Evolutionary conservation across 2,329 filamentous ascomycete species (phyloP), one percentile per base, ranked within the genome.

Genomic region (Pyricularia sp.): DNA sequence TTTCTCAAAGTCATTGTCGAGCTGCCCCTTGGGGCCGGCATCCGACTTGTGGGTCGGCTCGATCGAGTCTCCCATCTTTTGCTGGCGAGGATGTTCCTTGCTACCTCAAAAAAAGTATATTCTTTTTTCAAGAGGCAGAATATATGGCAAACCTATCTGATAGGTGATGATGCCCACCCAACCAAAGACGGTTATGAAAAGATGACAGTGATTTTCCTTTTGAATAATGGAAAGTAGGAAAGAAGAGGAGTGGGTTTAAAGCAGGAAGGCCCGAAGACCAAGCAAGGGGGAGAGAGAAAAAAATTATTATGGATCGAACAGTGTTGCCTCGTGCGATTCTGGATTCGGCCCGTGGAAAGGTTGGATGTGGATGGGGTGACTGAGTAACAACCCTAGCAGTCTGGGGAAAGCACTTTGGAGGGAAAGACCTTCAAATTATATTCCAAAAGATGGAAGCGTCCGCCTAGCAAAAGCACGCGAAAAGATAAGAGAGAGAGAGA

Each of bases 1-100:
- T 30, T 68, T 68, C 33, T 68, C 67, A 11, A 42, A 33, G 55
- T 68, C 66, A 59, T 63, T 33, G 55, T 28, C 65, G 36, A 63
- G 25, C 14, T 63, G 59, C 25, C 25, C 25, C 25, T 30, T 63
- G 14, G 59, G 28, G 25, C 26, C 26, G 25, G 59, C 28, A 28
- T 63, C 59, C 59, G 25, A 25, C 59, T 63, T 63, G 25, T 20
- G 59, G 59, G 59, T 20, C 59, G 59, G 25, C 26, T 63, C 14
- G 59, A 63, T 31, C 11, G 59, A 63, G 59, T 63, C 59, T 28
- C 59, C 59, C 59, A 63, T 63, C 59, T 23, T 23, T 42, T 30
- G 25, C 17, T 20, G 25, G 26, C 25, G 59, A 20, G 14, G 59
- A 20, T 20, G 25, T 28, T 23, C 33, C 25, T 28, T 61, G 28